These are phyloP conservation scores for Hymenoscyphus infarciens DNA, from an alignment of 2,329 filamentous ascomycete genomes.

Conservation along the genomic window DNA sequence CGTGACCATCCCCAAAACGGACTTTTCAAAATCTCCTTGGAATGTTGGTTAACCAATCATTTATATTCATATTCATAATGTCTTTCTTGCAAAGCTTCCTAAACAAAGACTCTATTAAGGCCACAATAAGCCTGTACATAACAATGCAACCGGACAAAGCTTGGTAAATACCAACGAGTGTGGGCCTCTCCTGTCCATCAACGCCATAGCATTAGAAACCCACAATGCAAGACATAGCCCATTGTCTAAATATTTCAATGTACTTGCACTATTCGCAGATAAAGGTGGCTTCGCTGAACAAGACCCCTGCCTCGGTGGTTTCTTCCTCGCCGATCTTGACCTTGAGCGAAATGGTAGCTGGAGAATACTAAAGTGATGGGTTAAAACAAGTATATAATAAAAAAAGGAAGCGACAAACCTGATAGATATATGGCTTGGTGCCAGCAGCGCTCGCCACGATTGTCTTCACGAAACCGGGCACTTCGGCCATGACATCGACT, in stretches of 20 bases:
- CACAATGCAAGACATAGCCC: conserved; percentile 15
- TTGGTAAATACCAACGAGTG: conserved; percentile 28
- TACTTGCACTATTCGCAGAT: conserved; percentile 57
- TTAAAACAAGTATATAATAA: conserved; percentile 25
- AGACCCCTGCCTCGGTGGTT: conserved; percentile 68
- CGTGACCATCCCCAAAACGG: not conserved
- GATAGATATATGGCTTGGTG: conserved; percentile 97
- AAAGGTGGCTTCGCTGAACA: conserved; percentile 94
- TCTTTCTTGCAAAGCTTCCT: conserved; percentile 17
- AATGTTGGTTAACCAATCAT: not conserved
- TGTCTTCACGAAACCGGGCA: conserved; percentile 91
- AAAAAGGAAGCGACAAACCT: conserved; percentile 51
- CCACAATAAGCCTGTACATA: not conserved
- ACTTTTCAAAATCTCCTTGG: not conserved
- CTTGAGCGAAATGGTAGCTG: conserved; percentile 68
- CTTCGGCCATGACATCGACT: conserved; percentile 94
- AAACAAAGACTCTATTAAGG: conserved; percentile 20
- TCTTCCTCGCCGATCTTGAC: conserved; percentile 81
- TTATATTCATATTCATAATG: not conserved
- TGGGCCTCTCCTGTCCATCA: conserved; percentile 27
- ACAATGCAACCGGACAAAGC: not conserved
- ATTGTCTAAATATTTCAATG: not conserved
- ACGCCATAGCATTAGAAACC: conserved; percentile 25
- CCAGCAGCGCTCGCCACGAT: conserved; percentile 86
- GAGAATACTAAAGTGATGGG: conserved; percentile 57